Base-by-base conservation (phyloP, 1,284 basidiomycete species). In the Acaromyces ingoldii region DNA sequence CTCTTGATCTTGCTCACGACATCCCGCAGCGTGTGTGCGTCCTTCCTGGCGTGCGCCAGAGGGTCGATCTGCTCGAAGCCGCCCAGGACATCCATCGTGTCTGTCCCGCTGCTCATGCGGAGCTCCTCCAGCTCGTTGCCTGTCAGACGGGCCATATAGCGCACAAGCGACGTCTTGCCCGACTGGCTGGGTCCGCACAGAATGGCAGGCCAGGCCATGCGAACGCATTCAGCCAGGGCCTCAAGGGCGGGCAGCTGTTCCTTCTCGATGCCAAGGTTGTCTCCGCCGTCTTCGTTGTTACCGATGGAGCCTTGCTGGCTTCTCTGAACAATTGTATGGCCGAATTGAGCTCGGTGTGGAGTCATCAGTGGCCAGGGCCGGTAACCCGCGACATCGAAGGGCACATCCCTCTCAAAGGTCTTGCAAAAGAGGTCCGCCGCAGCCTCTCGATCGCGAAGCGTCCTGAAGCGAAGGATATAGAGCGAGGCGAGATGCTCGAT, bases 71-170 rank as follows among this genome's bases (percentile, higher is more conserved):
- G 95, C 77, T 99, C 95, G 70, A 97, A 98, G 63, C 89, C 87
- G 42, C 95, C 95, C 34, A 98, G 79, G 31, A 99, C 85, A 76
- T 99, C 95, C 70, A 86, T 86, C 1, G 91, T 90, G 73, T 99
- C 95, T 15, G 89, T 91, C 6, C 89, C 86, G 42, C 83, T 85
- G 74, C 88, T 93, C 76, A 97, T 80, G 21, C 84, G 81, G 42
- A 97, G 81, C 72, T 90, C 87, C 39, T 82, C 81, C 0, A 97
- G 80, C 15, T 74, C 53, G 43, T 82, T 82, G 17, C 92, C 91
- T 31, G 82, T 82, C 28, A 85, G 77, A 44, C 83, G 78, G 19
- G 93, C 90, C 41, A 95, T 76, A 7, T 82, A 78, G 42, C 85
- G 82, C 22, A 93, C 81, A 33, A 91, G 72, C 31, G 81, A 81